Conservation (phyloP, 805 yeast species). For the Maudiozyma turicensis region DNA sequence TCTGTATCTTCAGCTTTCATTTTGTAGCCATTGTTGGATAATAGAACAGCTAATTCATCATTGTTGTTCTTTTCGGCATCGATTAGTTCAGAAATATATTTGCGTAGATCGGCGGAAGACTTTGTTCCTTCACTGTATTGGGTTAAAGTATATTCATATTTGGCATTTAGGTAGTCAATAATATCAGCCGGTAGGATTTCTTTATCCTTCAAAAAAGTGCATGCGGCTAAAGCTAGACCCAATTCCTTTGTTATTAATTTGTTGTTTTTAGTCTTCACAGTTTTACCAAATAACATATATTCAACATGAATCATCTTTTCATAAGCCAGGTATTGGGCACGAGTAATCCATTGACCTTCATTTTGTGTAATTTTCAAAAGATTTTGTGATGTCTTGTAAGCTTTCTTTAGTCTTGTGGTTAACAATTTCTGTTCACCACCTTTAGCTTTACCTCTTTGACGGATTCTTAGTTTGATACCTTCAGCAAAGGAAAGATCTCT, state of each 20-base stretch:
- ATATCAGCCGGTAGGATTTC: conserved; percentile 11
- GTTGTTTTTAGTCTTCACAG: conserved; percentile 16
- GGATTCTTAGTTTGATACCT: conserved; percentile 21
- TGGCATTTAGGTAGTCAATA: conserved; percentile 16
- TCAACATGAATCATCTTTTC: conserved; percentile 44
- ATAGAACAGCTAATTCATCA: conserved; percentile 32
- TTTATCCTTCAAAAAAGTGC: conserved; percentile 12
- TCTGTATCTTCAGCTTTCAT: conserved; percentile 9
- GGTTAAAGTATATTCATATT: conserved; percentile 23
- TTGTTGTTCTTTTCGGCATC: conserved; percentile 7
- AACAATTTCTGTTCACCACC: conserved; percentile 37
- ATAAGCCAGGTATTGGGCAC: conserved; percentile 33
- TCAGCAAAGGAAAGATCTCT: conserved; percentile 41
- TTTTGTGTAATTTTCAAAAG: conserved; percentile 34
- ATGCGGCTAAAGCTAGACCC: conserved; percentile 20
- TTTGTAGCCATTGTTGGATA: conserved; percentile 25
- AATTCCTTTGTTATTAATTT: conserved; percentile 15
- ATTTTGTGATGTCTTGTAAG: conserved; percentile 36
- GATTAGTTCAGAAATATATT: conserved; percentile 13
- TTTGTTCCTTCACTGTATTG: conserved; percentile 20
- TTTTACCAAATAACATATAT: conserved; percentile 21
- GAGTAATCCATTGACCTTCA: conserved; percentile 31
- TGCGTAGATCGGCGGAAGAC: conserved; percentile 17
- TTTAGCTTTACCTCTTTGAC: conserved; percentile 26
- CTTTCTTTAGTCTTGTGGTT: conserved; percentile 58